Conservation (phyloP, 306 rosid genomes). For the Datisca glomerata region DNA sequence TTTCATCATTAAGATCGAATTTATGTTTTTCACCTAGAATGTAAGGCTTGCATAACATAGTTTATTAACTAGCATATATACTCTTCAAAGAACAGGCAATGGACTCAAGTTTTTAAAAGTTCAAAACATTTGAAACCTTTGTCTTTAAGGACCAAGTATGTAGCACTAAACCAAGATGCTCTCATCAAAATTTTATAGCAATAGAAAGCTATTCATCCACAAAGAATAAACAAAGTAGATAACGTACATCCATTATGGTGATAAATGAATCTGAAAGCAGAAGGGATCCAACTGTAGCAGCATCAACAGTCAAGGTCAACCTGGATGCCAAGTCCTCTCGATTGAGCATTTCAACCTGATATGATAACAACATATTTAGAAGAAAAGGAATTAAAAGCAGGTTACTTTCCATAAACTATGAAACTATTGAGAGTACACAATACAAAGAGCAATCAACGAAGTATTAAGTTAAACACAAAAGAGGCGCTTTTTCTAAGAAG, state of each 20-base stretch:
- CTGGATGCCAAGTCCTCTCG: constrained; percentile 92
- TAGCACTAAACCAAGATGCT: too few relatives aligned
- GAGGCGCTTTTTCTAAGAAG: constrained; percentile 1
- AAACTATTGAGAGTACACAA: too few relatives aligned
- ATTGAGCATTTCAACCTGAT: constrained; percentile 89
- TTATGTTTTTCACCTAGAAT: too few relatives aligned
- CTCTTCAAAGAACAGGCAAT: too few relatives aligned
- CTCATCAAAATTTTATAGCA: too few relatives aligned
- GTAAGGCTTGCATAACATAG: too few relatives aligned
- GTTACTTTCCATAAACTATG: constrained; percentile 2
- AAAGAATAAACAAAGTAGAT: constrained; percentile 15
- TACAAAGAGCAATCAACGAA: too few relatives aligned
- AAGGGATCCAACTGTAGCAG: constrained; percentile 78
- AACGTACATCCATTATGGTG: constrained; percentile 93
- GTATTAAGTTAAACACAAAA: constrained; percentile 1
- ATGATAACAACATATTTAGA: constrained; percentile 1
- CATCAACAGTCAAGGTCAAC: constrained; percentile 78
- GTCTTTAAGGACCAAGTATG: too few relatives aligned
- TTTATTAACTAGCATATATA: too few relatives aligned
- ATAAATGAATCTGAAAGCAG: constrained; percentile 75
- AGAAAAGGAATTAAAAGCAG: constrained; percentile 3
- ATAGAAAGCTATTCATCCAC: neutral
- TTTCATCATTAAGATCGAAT: too few relatives aligned
- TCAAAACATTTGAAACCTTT: too few relatives aligned
- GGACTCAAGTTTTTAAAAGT: too few relatives aligned